Conservation (phyloP, 108 stramenopile species). For the Skeletonema potamos region DNA sequence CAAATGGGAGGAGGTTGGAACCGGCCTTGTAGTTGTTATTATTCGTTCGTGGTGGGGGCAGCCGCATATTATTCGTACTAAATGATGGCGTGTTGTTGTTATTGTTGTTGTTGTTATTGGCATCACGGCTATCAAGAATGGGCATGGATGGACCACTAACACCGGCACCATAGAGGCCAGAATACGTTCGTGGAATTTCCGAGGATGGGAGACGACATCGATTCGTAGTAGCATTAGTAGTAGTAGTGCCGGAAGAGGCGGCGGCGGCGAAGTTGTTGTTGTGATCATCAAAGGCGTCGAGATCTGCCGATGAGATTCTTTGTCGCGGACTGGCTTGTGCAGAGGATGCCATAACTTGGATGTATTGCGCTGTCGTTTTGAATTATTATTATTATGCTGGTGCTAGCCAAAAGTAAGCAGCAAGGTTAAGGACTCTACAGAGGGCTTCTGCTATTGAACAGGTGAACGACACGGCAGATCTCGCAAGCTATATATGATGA, state of each 20-base stretch:
- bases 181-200: slow-evolving; percentile 79
- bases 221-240: no score
- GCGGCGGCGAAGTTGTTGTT: not conserved
- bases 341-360: slow-evolving; percentile 37
- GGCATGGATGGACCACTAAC: slow-evolving; percentile 27
- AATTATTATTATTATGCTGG: no score
- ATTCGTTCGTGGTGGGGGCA: not conserved
- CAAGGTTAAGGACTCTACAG: no score
- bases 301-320: slow-evolving; percentile 23
- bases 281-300: slow-evolving; percentile 8
- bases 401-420: no score
- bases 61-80: slow-evolving; percentile 6
- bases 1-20: slow-evolving; percentile 74
- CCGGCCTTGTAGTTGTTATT: not conserved
- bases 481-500: no score
- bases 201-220: slow-evolving; percentile 68
- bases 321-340: slow-evolving; percentile 37
- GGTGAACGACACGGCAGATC: no score
- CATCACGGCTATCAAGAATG: not conserved
- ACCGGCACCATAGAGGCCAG: slow-evolving; percentile 70
- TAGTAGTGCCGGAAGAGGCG: no score
- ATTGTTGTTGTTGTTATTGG: not conserved
- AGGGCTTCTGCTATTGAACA: no score
- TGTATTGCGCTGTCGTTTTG: no score
- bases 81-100: not conserved